Evolutionary conservation across 2,329 filamentous ascomycete genomes (phyloP).

Genomic region (Diaporthe vexans): DNA sequence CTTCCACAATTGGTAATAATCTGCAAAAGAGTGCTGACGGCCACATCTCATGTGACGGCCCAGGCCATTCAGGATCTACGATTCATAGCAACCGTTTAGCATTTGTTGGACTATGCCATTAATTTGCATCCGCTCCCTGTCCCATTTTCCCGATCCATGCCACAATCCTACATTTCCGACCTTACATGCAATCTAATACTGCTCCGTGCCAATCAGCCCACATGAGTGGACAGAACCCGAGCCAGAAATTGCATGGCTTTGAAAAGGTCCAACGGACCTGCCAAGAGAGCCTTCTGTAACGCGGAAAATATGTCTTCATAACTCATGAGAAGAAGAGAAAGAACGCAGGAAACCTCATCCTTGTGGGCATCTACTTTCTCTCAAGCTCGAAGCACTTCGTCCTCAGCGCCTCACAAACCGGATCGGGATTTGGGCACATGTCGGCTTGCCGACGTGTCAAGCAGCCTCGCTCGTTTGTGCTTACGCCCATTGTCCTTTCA

Average conservation of each 20-base stretch:
- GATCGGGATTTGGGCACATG: not conserved
- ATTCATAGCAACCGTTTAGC: slow-evolving; percentile 5
- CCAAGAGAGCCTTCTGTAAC: not conserved
- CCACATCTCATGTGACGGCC: not conserved
- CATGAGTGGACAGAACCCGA: not conserved
- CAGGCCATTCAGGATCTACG: slow-evolving; percentile 14
- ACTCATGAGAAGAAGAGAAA: no score
- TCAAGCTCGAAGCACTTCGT: not conserved
- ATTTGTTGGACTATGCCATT: not conserved
- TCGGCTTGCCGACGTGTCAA: not conserved
- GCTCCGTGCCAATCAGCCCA: not conserved
- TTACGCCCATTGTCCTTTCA: not conserved
- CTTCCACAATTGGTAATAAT: slow-evolving; percentile 24
- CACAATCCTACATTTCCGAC: not conserved
- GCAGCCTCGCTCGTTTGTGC: slow-evolving; percentile 5
- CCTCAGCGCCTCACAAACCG: no score
- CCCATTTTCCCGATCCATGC: slow-evolving; percentile 17
- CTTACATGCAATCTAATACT: not conserved
- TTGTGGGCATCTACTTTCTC: not conserved
- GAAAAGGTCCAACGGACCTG: not conserved
- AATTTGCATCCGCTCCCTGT: slow-evolving; percentile 32
- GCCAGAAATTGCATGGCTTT: not conserved
- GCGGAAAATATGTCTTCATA: not conserved
- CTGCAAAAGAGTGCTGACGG: slow-evolving; percentile 11
- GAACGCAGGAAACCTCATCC: not conserved